Conservation (phyloP, 2,329 filamentous ascomycete species). For the Colletotrichum lini region DNA sequence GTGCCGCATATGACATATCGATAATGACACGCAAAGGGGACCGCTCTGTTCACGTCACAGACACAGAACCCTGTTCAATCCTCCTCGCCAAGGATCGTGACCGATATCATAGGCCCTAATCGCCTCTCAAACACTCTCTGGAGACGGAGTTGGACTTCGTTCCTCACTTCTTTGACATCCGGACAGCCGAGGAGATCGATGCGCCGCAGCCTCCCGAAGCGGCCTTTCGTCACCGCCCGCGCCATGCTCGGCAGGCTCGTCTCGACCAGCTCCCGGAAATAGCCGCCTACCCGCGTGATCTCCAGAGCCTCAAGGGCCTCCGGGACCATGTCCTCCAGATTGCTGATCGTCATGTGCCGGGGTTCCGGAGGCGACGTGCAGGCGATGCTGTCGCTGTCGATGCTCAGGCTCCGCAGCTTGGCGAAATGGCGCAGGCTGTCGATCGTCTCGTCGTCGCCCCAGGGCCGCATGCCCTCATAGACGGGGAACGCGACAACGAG, state of each 20-base stretch:
- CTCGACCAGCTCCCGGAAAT: neutral
- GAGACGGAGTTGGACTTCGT: neutral
- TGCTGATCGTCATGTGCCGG: neutral
- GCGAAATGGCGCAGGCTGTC: neutral
- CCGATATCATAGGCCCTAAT: neutral
- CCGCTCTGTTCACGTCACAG: neutral
- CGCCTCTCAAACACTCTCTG: neutral
- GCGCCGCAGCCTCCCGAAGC: neutral
- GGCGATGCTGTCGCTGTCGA: conserved; percentile 4
- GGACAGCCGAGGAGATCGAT: neutral
- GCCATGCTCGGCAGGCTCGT: neutral
- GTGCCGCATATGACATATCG: no score
- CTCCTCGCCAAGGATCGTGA: neutral
- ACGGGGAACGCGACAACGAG: conserved; percentile 6
- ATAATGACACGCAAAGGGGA: neutral
- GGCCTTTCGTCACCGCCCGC: neutral
- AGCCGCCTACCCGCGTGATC: neutral
- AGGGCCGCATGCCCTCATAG: neutral
- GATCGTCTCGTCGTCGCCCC: neutral
- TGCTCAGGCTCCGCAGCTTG: neutral
- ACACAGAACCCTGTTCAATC: neutral
- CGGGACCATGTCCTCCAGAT: neutral
- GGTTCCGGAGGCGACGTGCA: no score
- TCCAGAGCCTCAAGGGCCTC: conserved; percentile 1
- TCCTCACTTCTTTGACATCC: neutral